Evolutionary conservation across 2,329 filamentous ascomycete genomes (phyloP), one percentile per base, ranked within the genome.

Genomic region (Pleurostoma richardsiae): DNA sequence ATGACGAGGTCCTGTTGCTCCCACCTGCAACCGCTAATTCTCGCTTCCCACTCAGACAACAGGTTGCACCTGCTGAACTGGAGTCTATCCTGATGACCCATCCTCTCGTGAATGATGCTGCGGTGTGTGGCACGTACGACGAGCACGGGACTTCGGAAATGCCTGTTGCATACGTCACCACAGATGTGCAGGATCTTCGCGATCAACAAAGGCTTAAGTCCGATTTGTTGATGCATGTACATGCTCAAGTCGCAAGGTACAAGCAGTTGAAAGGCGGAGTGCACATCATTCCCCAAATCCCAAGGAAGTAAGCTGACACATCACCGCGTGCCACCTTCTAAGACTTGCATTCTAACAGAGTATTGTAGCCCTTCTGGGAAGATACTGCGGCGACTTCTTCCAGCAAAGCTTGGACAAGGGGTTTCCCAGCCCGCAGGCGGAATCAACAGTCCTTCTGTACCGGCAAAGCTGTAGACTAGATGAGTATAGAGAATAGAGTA

Each of bases 141-240:
- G 39, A 49, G 10, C 30, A 49, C 4, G 44, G 48, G 5, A 49
- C 48, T 4, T 49, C 48, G 10, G 48, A 49, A 11, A 43, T 47
- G 5, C 48, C 48, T 11, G 33, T 49, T 29, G 44, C 48, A 2
- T 49, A 47, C 42, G 44, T 47, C n/a, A 44, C 39, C 10, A 49
- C 48, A 4, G 31, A 29, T 2, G 31, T 42, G 4, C 10, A 39
- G 19, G 10, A 6, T 6, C 8, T 27, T 3, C 7, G 29, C 2
- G 44, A 41, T n/a, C 44, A 44, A 11, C 10, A 47, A 27, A 6
- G 4, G 6, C 48, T 49, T 0, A 45, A 36, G 29, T 10, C n/a
- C 6, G 36, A 40, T 19, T 19, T 49, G 4, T n/a, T 44, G 5
- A n/a, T 29, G 11, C 42, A 44, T 6, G 42, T 47, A 2, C 40